phyloP scores from a whole-genome alignment of 208 protist species.

The Wallacemonas rigidus region DNA sequence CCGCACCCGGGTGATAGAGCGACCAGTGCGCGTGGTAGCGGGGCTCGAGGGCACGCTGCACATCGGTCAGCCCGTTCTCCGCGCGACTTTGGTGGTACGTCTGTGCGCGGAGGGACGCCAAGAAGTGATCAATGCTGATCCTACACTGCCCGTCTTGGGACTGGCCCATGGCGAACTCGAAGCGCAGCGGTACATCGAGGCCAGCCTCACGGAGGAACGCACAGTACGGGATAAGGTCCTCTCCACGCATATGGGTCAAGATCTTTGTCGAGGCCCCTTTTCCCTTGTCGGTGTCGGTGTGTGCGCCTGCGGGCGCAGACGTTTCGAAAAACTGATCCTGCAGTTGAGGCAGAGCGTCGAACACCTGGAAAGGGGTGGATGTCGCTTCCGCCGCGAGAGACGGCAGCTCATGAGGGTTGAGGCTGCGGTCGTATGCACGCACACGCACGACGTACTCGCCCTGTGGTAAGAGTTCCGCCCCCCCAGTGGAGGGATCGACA shows the following conservation, averaged over 20 bases:
- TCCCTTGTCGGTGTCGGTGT: not conserved
- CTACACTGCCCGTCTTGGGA: slow-evolving; percentile 55
- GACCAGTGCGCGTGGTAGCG: slow-evolving; percentile 65
- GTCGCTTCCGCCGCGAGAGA: slow-evolving; percentile 52
- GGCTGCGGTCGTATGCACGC: slow-evolving; percentile 53
- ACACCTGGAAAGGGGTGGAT: slow-evolving; percentile 60
- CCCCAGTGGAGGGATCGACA: slow-evolving; percentile 11
- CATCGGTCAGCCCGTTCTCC: slow-evolving; percentile 55
- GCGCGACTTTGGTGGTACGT: slow-evolving; percentile 51
- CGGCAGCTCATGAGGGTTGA: slow-evolving; percentile 30
- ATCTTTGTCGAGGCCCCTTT: slow-evolving; percentile 1
- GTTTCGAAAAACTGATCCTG: slow-evolving; percentile 50
- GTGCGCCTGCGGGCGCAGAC: too few relatives aligned
- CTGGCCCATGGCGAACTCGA: slow-evolving; percentile 82
- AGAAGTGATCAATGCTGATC: slow-evolving; percentile 50
- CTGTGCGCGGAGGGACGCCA: slow-evolving; percentile 38
- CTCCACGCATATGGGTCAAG: slow-evolving; percentile 28
- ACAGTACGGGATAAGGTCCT: slow-evolving; percentile 69
- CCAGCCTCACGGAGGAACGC: slow-evolving; percentile 69
- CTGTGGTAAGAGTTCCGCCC: slow-evolving; percentile 44
- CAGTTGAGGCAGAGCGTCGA: slow-evolving; percentile 75
- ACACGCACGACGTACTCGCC: slow-evolving; percentile 82
- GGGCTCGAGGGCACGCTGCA: slow-evolving; percentile 58
- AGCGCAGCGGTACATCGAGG: slow-evolving; percentile 70
- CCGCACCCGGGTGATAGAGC: slow-evolving; percentile 78